These are phyloP conservation scores for Candida arabinofermentans DNA, from an alignment of 805 yeast genomes.

Conservation along the genomic window DNA sequence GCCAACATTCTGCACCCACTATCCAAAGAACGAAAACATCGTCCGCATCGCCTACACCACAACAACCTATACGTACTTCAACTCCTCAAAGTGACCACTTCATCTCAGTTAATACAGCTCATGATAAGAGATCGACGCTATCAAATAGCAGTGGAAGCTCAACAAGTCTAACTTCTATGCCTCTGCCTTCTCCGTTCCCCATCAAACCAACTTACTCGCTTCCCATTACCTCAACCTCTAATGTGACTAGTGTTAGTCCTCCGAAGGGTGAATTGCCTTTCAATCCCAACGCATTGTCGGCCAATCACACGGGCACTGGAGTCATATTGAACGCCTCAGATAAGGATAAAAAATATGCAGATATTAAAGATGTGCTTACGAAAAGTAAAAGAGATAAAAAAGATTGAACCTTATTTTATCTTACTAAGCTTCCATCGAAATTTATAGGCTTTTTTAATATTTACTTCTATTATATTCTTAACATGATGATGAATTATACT, in stretches of 20 bases:
- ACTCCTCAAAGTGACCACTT: background rate
- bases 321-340: background rate
- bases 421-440: no score
- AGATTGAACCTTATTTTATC: constrained; percentile 16
- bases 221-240: constrained; percentile 14
- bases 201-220: constrained; percentile 18
- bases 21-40: background rate
- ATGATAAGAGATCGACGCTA: background rate
- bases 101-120: background rate
- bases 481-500: no score
- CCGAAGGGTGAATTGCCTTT: background rate
- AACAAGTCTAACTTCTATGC: background rate
- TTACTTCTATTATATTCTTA: no score
- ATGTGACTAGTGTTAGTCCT: background rate
- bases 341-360: constrained; percentile 15
- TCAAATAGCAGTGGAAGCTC: constrained; percentile 2
- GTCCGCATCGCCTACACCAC: background rate
- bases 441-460: no score
- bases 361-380: constrained; percentile 15
- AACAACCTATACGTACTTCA: background rate
- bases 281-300: background rate
- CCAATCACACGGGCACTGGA: background rate
- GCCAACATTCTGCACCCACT: constrained; percentile 4
- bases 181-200: constrained; percentile 14
- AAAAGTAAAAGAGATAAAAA: constrained; percentile 28